Conservation (phyloP, 2,329 filamentous ascomycete genomes). For the Coniochaeta sp. region DNA sequence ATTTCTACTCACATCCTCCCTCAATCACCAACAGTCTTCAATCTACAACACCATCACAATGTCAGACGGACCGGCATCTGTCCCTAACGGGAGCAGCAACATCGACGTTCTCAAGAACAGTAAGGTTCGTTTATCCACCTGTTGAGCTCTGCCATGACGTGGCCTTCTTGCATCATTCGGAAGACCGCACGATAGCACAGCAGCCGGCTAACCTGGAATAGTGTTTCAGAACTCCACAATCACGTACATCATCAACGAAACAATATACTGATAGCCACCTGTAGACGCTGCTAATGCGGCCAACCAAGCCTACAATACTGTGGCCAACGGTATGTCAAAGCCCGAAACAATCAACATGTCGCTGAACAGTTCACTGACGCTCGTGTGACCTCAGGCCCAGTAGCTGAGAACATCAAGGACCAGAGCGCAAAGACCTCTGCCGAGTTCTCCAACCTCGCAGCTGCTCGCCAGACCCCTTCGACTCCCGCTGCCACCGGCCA, state of each 20-base stretch:
- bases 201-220: conserved; percentile 23
- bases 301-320: conserved; percentile 26
- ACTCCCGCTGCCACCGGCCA: conserved; percentile 51
- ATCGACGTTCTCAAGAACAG: conserved; percentile 42
- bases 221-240: conserved; percentile 21
- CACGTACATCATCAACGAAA: conserved; percentile 11
- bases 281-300: conserved; percentile 39
- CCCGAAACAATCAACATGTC: background rate
- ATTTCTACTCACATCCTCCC: background rate
- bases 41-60: conserved; percentile 22
- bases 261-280: conserved; percentile 22
- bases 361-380: background rate
- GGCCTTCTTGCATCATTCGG: background rate
- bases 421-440: conserved; percentile 45
- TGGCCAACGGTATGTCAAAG: conserved; percentile 35
- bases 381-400: conserved; percentile 35
- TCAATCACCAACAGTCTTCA: conserved; percentile 8
- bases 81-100: conserved; percentile 34
- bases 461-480: conserved; percentile 45
- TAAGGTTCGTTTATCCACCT: conserved; percentile 35
- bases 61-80: conserved; percentile 24
- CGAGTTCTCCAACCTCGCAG: conserved; percentile 52
- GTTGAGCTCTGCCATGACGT: background rate
- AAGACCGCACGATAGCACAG: conserved; percentile 2
- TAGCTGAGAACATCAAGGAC: conserved; percentile 51